Conservation (phyloP, 2,329 filamentous ascomycete genomes). For the Neofusicoccum laricinum region DNA sequence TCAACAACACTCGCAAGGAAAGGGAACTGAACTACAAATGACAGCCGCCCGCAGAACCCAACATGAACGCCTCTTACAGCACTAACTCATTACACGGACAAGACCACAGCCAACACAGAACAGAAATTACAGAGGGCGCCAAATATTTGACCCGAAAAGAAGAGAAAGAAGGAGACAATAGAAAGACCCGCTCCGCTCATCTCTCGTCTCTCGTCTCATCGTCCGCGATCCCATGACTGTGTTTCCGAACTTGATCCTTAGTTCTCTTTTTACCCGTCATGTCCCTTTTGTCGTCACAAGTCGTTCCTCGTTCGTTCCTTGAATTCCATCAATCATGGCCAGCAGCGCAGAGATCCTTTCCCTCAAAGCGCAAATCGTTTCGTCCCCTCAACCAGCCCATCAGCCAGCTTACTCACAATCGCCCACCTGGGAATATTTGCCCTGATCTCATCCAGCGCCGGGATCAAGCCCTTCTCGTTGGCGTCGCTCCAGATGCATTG, state of each 20-base stretch:
- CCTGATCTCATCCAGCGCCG: constrained; percentile 76
- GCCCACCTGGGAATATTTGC: constrained; percentile 79
- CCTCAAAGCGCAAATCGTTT: constrained; percentile 64
- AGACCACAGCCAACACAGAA: not conserved
- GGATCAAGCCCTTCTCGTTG: constrained; percentile 69
- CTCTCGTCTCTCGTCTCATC: not conserved
- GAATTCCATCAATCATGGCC: not conserved
- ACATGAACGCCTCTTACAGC: not conserved
- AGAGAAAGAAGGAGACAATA: not conserved
- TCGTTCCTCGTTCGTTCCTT: not conserved
- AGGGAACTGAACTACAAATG: not conserved
- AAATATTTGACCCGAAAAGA: too few relatives aligned
- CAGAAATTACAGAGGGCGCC: not conserved
- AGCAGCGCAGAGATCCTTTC: too few relatives aligned
- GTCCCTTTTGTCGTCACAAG: not conserved
- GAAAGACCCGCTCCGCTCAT: not conserved
- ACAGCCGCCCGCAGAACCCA: not conserved
- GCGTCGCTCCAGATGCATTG: constrained; percentile 86
- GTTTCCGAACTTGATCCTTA: not conserved
- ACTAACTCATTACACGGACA: not conserved
- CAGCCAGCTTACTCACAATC: constrained; percentile 68
- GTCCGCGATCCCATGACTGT: not conserved
- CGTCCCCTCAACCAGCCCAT: constrained; percentile 78
- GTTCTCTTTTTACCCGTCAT: not conserved
- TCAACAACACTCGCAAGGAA: not conserved